phyloP scores from a whole-genome alignment of 768 basidiomycete genomes.

The Coprinopsis sp. region DNA sequence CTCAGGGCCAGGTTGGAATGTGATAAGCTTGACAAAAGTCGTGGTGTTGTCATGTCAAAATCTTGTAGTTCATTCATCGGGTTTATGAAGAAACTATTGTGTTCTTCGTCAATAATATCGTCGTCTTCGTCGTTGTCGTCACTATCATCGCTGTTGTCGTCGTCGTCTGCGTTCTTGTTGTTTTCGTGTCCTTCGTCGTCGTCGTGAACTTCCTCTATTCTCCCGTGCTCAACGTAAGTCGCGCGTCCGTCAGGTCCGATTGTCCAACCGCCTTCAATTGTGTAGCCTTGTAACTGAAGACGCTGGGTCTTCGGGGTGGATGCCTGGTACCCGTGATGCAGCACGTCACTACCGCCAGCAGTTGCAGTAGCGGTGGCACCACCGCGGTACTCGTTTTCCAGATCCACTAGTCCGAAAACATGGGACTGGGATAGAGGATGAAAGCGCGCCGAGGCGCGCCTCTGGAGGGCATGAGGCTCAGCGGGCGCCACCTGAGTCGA shows the following conservation, averaged over 20 bases:
- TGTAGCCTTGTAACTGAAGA: conserved; percentile 10
- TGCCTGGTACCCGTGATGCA: too few relatives aligned
- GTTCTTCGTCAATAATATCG: neutral
- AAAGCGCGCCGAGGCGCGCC: conserved; percentile 1
- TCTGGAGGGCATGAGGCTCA: conserved; percentile 1
- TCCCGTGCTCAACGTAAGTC: conserved; percentile 21
- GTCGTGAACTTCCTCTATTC: conserved; percentile 25
- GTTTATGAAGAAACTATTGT: neutral
- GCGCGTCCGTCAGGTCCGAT: conserved; percentile 19
- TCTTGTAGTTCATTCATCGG: neutral
- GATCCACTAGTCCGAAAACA: neutral
- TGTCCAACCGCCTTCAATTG: conserved; percentile 24
- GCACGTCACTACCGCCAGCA: neutral
- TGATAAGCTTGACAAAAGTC: conserved; percentile 7
- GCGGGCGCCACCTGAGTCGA: neutral
- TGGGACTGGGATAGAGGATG: conserved; percentile 1
- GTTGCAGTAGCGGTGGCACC: neutral
- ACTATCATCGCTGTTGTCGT: conserved; percentile 6
- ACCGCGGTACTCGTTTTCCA: neutral
- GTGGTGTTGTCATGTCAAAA: conserved; percentile 9
- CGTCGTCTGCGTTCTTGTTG: conserved; percentile 9
- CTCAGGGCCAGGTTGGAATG: too few relatives aligned
- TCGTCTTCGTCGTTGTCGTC: conserved; percentile 4
- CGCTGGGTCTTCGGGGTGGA: neutral
- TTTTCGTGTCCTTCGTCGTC: conserved; percentile 18